Percentiles rank a stretch among this genome's conserved stretches.
Conservation (phyloP, 1,284 basidiomycete species). For the Puccinia brachypodii region DNA sequence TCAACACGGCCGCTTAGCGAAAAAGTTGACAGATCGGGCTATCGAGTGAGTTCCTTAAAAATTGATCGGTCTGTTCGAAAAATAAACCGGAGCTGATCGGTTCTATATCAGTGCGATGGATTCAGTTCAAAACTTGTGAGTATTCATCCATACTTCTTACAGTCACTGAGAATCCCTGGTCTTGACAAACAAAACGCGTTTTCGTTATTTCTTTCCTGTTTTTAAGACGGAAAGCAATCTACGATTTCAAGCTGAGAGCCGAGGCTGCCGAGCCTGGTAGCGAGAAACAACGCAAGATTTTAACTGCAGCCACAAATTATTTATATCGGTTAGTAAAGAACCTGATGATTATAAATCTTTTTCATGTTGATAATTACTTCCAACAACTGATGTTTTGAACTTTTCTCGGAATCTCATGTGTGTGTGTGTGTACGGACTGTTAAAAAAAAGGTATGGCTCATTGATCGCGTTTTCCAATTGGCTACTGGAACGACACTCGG, state of each 20-base stretch:
- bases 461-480: constrained; percentile 95
- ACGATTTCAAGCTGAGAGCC: constrained; percentile 76
- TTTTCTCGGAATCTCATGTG: background rate
- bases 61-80: background rate
- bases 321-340: constrained; percentile 66
- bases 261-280: constrained; percentile 78
- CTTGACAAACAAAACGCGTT: background rate
- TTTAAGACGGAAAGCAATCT: constrained; percentile 21
- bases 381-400: background rate
- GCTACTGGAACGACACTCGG: constrained; percentile 68
- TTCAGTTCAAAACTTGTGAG: constrained; percentile 48
- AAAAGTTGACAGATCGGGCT: constrained; percentile 81
- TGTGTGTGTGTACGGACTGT: constrained; percentile 57
- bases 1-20: constrained; percentile 85
- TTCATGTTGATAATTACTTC: too few relatives aligned
- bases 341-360: too few relatives aligned
- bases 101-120: constrained; percentile 45
- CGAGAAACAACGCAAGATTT: constrained; percentile 67
- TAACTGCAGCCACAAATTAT: constrained; percentile 75
- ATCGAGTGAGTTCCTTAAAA: constrained; percentile 67
- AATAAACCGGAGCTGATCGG: constrained; percentile 61
- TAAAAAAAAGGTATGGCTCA: constrained; percentile 74
- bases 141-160: background rate
- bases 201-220: background rate
- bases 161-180: background rate